phyloP scores from a whole-genome alignment of 2,329 filamentous ascomycete species.

The Paracamarosporium sp. region DNA sequence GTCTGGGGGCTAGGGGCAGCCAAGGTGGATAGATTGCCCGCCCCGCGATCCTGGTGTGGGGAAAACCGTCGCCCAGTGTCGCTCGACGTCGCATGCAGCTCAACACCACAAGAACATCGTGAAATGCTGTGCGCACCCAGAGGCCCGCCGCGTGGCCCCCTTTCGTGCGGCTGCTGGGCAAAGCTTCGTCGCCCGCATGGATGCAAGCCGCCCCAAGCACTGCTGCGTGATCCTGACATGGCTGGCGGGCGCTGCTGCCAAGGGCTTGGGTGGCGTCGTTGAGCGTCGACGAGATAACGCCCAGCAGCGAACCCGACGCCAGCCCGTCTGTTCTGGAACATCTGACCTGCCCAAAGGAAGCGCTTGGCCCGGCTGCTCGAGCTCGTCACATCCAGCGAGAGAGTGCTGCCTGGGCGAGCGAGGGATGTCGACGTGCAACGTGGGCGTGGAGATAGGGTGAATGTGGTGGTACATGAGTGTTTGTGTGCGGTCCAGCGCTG shows the following conservation, averaged over 20 bases:
- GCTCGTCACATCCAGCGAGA: slow-evolving; percentile 9
- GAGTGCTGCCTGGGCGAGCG: background rate
- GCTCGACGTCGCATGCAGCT: background rate
- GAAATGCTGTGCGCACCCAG: slow-evolving; percentile 2
- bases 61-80: slow-evolving; percentile 1
- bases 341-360: slow-evolving; percentile 37
- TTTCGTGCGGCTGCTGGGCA: slow-evolving; percentile 14
- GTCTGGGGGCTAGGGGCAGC: slow-evolving; percentile 11
- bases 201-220: slow-evolving; percentile 7
- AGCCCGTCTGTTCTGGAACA: slow-evolving; percentile 42
- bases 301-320: slow-evolving; percentile 32
- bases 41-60: slow-evolving; percentile 20
- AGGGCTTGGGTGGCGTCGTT: slow-evolving; percentile 47
- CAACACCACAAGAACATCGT: slow-evolving; percentile 24
- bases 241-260: slow-evolving; percentile 34
- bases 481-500: background rate
- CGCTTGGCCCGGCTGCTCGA: slow-evolving; percentile 38
- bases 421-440: slow-evolving; percentile 10
- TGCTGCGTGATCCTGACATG: slow-evolving; percentile 26
- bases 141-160: slow-evolving; percentile 1
- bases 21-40: slow-evolving; percentile 21
- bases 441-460: background rate
- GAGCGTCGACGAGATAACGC: slow-evolving; percentile 25
- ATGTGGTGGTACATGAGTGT: background rate
- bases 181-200: slow-evolving; percentile 33